phyloP scores from a whole-genome alignment of 2,329 filamentous ascomycete species.

The Exophiala xenobiotica region DNA sequence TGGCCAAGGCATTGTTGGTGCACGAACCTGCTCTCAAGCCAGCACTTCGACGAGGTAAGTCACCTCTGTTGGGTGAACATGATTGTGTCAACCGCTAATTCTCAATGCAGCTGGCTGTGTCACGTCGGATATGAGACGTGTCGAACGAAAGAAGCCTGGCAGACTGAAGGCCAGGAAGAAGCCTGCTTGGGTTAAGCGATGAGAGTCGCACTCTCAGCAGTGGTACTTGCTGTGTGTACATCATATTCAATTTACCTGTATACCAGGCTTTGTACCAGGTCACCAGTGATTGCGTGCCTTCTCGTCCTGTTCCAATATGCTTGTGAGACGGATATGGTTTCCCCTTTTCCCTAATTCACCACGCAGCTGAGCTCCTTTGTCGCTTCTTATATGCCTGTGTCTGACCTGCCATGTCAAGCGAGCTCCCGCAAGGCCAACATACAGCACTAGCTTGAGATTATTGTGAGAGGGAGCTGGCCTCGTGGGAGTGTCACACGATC shows the following conservation, averaged over 20 bases:
- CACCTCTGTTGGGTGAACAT: slow-evolving; percentile 7
- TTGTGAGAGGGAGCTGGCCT: slow-evolving; percentile 8
- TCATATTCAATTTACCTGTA: slow-evolving; percentile 33
- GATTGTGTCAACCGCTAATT: slow-evolving; percentile 18
- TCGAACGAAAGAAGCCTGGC: slow-evolving; percentile 98
- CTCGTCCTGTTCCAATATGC: neutral
- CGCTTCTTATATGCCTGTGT: too few species aligned
- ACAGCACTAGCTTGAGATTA: too few species aligned
- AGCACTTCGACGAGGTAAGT: slow-evolving; percentile 81
- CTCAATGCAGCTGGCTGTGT: slow-evolving; percentile 74
- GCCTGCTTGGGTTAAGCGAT: slow-evolving; percentile 94
- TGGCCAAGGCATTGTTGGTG: slow-evolving; percentile 81
- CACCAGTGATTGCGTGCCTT: neutral
- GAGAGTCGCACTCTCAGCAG: slow-evolving; percentile 24
- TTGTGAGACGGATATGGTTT: neutral
- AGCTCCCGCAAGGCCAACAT: too few species aligned
- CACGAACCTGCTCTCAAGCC: slow-evolving; percentile 93
- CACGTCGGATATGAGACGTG: slow-evolving; percentile 83
- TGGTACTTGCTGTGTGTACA: slow-evolving; percentile 30
- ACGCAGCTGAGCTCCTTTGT: too few species aligned
- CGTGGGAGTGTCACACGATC: slow-evolving; percentile 12
- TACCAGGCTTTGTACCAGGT: slow-evolving; percentile 8
- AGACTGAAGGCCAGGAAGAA: slow-evolving; percentile 96
- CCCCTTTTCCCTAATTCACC: too few species aligned
- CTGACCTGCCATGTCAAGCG: too few species aligned